Base-by-base conservation (phyloP, 2,329 filamentous ascomycete species). In the Colletotrichum sp. region DNA sequence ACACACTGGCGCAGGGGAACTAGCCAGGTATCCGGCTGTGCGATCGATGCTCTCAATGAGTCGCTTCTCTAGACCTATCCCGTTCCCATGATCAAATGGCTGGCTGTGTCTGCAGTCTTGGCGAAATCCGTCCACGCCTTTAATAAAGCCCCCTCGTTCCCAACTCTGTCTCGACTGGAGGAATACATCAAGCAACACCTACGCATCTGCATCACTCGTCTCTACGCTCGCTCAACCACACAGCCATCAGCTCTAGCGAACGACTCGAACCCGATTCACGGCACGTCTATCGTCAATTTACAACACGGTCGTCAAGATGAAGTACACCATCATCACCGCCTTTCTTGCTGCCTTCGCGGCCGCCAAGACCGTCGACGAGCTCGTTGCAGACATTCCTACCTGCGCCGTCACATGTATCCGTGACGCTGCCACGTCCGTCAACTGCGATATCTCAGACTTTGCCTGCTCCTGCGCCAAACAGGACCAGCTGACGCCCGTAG, bases 331-430 rank as follows among this genome's bases (percentile, higher is more conserved):
- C 67, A 44, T 79, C 78, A 44, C 77, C 24, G 15, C 79, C 34
- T 67, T 84, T 76, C 79, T 84, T 72, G 78, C 78, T 70, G 69
- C 77, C 60, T 78, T 72, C 36, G 76, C 79, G 68, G 80, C 81
- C 34, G 71, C 82, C 52, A 77, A 74, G 71, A 72, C 73, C 57
- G 30, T 82, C 68, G 72, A 78, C 72, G 72, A 82, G 13, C 76
- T 84, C 64, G 75, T 82, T 72, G 52, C 77, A 13, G 64, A 81
- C 69, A 82, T 88, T 13, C 87, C 87, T 24, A 55, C 78, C 8
- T 88, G 87, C 79, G 84, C 87, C 15, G 78, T 82, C 77, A 63
- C 77, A 5, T 88, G 87, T 77, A 80, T 88, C 73, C 77, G 81
- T 49, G 68, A 78, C 8, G 83, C 80, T 13, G 81, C 83, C 24